phyloP scores from a whole-genome alignment of 225 moss, liverwort and hornwort species.

The Bryum argenteum region DNA sequence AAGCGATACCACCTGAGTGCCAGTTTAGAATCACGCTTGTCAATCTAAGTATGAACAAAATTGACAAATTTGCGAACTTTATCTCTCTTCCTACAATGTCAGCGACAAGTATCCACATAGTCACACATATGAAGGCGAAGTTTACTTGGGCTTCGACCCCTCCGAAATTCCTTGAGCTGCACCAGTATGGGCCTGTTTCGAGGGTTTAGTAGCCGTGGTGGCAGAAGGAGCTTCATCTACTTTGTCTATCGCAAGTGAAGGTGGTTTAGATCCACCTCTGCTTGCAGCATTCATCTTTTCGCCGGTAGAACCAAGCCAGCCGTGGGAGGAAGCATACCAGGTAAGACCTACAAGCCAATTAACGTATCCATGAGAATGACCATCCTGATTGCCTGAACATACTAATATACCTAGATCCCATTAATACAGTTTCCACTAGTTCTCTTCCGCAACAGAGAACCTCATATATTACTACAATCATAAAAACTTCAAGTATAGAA shows the following conservation, averaged over 20 bases:
- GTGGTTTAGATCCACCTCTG: conserved; percentile 39
- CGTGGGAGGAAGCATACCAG: conserved; percentile 51
- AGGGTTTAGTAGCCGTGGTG: conserved; percentile 38
- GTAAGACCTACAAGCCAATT: conserved; percentile 34
- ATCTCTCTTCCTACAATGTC: background rate
- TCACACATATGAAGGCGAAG: background rate
- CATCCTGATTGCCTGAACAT: background rate
- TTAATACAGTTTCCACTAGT: no score
- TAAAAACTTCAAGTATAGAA: no score
- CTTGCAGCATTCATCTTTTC: conserved; percentile 31
- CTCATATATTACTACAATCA: no score
- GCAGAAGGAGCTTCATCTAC: conserved; percentile 37
- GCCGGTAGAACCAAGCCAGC: conserved; percentile 34
- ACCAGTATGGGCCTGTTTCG: conserved; percentile 34
- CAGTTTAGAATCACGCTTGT: background rate
- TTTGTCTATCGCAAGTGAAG: conserved; percentile 4
- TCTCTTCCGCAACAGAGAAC: background rate
- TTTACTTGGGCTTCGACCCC: conserved; percentile 34
- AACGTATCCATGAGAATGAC: background rate
- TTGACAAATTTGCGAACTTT: background rate
- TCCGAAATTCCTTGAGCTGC: conserved; percentile 32
- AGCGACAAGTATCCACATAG: background rate
- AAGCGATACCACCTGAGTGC: background rate
- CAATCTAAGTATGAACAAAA: background rate
- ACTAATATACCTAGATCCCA: no score